phyloP scores from a whole-genome alignment of 345 rosid genomes.

The Capsella bursapastoris region DNA sequence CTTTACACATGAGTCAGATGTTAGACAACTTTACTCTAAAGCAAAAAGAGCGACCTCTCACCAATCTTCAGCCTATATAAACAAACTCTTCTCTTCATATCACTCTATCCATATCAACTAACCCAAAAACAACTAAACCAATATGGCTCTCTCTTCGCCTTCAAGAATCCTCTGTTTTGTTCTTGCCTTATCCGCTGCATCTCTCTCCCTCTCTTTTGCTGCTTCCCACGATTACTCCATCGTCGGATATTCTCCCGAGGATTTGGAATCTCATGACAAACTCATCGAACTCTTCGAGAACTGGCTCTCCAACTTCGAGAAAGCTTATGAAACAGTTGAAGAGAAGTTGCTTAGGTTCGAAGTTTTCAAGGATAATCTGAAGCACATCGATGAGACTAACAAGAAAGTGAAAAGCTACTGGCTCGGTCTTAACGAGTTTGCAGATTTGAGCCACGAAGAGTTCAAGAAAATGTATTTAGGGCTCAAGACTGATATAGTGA shows the following conservation, averaged over 20 bases:
- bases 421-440: constrained; percentile 83
- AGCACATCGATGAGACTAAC: constrained; percentile 76
- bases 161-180: constrained; percentile 42
- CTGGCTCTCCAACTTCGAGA: constrained; percentile 72
- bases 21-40: constrained; percentile 42
- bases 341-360: constrained; percentile 72
- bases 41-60: constrained; percentile 25
- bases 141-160: constrained; percentile 52
- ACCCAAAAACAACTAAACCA: background rate
- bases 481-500: constrained; percentile 43
- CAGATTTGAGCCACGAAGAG: constrained; percentile 79
- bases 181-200: constrained; percentile 42
- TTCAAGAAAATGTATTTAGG: constrained; percentile 73
- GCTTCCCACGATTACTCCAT: constrained; percentile 66
- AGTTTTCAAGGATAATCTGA: constrained; percentile 70
- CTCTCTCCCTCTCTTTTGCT: constrained; percentile 42
- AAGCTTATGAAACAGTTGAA: constrained; percentile 61
- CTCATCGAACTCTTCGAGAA: constrained; percentile 67
- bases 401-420: constrained; percentile 62
- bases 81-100: constrained; percentile 18
- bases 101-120: constrained; percentile 18
- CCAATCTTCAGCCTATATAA: constrained; percentile 38
- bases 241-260: constrained; percentile 64
- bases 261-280: constrained; percentile 61
- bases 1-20: constrained; percentile 29